Evolutionary conservation across 2,329 filamentous ascomycete genomes (phyloP).

Genomic region (Karstenula rhodostoma): DNA sequence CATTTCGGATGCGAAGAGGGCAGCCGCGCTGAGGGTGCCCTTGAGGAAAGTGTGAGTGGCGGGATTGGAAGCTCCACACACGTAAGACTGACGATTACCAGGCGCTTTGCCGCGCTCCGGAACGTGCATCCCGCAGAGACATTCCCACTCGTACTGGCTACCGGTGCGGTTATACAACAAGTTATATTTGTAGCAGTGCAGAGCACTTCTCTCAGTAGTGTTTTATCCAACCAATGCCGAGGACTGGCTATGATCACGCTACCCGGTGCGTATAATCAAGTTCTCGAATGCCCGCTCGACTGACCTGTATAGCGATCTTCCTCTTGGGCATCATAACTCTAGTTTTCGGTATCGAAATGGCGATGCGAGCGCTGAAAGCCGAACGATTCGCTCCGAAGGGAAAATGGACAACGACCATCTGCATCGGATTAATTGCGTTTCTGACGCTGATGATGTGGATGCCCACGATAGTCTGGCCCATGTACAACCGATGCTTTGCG

Average conservation of each 20-base stretch:
- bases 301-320: slow-evolving; percentile 64
- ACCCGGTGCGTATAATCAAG: slow-evolving; percentile 42
- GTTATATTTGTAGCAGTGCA: slow-evolving; percentile 50
- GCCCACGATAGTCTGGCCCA: slow-evolving; percentile 63
- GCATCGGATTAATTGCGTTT: slow-evolving; percentile 60
- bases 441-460: slow-evolving; percentile 66
- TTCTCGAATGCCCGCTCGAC: slow-evolving; percentile 5
- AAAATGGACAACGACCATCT: slow-evolving; percentile 68
- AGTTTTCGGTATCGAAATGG: slow-evolving; percentile 70
- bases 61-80: neutral
- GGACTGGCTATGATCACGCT: slow-evolving; percentile 48
- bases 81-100: slow-evolving; percentile 28
- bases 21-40: slow-evolving; percentile 41
- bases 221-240: slow-evolving; percentile 48
- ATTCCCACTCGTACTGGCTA: slow-evolving; percentile 51
- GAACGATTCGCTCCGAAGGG: slow-evolving; percentile 66
- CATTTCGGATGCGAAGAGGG: slow-evolving; percentile 48
- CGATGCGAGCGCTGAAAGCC: slow-evolving; percentile 62
- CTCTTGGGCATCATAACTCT: slow-evolving; percentile 72
- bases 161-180: slow-evolving; percentile 48
- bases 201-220: slow-evolving; percentile 46
- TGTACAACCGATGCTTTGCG: slow-evolving; percentile 70
- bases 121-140: slow-evolving; percentile 51
- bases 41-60: slow-evolving; percentile 43
- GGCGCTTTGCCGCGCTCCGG: slow-evolving; percentile 46